Base-by-base conservation (phyloP, 2,329 filamentous ascomycete genomes). In the Nectriaceae sp. region DNA sequence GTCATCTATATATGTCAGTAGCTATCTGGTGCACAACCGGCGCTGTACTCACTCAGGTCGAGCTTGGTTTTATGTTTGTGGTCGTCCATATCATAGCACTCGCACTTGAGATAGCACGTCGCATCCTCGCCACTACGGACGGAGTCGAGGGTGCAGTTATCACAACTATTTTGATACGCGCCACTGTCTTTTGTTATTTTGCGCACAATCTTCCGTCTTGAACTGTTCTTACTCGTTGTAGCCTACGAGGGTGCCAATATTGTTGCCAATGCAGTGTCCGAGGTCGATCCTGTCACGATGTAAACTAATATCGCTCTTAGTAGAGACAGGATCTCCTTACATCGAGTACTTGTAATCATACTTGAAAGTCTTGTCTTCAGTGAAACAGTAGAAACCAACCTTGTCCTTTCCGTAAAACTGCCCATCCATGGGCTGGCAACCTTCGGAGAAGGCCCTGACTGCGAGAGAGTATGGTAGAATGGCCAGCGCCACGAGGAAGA, bases 331-430 rank as follows among this genome's bases (percentile, higher is more conserved):
- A 20, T 33, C 10, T 18, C 26, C n/a, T 20, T 31, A 44, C 46
- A 49, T 15, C 15, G 46, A 49, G 37, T 33, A 49, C 21, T 21
- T 44, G 41, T 49, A 49, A 18, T 39, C 42, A 16, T 37, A 49
- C 3, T 24, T 11, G 3, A 21, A 5, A 19, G 15, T 16, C 6
- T 21, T 8, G 24, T 35, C 37, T 41, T 49, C 42, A 5, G 46
- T 38, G 21, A 44, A 39, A 21, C 46, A 49, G 36, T 40, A 49
- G 41, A 49, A 44, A 4, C 46, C 46, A 2, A 49, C 41, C 10
- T 26, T 39, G 13, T 49, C 46, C 16, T 49, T 35, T 18, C 46
- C 37, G 41, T 40, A 49, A 33, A 49, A 40, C 46, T 49, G 46
- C 5, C 22, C 46, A 15, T 49, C 46, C 21, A 49, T 40, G 41